Evolutionary conservation across 2,329 filamentous ascomycete species (phyloP), one percentile per base, ranked within the genome.

Genomic region (Cercospora nicotianae): DNA sequence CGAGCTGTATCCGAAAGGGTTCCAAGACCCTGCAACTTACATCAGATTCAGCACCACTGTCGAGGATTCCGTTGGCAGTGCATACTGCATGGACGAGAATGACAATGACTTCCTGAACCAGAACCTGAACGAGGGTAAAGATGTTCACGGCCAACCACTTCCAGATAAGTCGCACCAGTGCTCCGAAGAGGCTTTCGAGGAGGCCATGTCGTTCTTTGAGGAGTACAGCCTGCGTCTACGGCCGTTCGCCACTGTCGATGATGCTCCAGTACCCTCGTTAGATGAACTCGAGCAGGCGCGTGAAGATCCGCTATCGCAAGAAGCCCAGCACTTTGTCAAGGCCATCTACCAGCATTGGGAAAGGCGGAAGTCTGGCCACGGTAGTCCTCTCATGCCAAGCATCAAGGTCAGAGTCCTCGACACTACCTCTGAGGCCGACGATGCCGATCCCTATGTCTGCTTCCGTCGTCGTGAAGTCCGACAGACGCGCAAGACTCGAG

Each of bases 41-140:
- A 97, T 99, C 79, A 93, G 94, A 72, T 98, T 96, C 83, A 98
- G 95, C 72, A 94, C 96, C 73, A 99, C 95, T 2, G 94, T 99
- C 69, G 95, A 99, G 82, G 95, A 99, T 81, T 96, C 91, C 75
- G 90, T 93, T 77, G 91, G 92, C 75, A 91, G 90, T 78, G 88
- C 90, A 75, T 99, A 99, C 89, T 93, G 96, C 82, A 94, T 98
- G 91, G 94, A 90, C 30, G 89, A 90, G 72, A 93, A 96, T 76
- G 95, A 99, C 81, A 91, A 93, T 79, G 87, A 86, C 65, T 97
- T 92, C 77, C 87, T 99, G 74, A 91, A 90, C 77, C 51, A 58
- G 16, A 85, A 87, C 73, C 90, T 95, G 83, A 99, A 98, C 82
- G 84, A 88, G 74, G 94, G 91, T 81, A 89, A 87, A 75, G 84